These are phyloP conservation scores for Ascobolus immersus DNA, from an alignment of 495 filamentous ascomycete genomes.

Conservation along the genomic window DNA sequence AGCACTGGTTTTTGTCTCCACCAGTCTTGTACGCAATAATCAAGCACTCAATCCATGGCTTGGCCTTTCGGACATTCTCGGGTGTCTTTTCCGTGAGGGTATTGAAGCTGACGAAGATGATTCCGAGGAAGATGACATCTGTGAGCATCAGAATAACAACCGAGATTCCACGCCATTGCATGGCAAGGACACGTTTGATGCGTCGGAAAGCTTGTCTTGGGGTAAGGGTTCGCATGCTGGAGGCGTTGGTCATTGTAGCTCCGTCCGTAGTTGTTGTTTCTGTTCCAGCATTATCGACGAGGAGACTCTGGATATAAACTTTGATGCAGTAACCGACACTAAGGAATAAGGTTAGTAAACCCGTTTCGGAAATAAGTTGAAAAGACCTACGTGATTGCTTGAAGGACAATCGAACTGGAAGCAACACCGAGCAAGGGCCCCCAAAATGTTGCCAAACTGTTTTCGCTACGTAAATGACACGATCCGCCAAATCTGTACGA, in stretches of 20 bases:
- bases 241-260: conserved; percentile 48
- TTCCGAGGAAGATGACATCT: conserved; percentile 75
- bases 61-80: conserved; percentile 26
- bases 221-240: conserved; percentile 57
- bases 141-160: conserved; percentile 67
- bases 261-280: conserved; percentile 32
- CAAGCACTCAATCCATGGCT: conserved; percentile 31
- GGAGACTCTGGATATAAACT: conserved; percentile 64
- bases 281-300: conserved; percentile 34
- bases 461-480: conserved; percentile 72
- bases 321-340: conserved; percentile 88
- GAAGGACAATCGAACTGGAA: conserved; percentile 52
- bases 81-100: conserved; percentile 31
- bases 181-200: conserved; percentile 56
- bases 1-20: conserved; percentile 41
- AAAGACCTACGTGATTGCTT: conserved; percentile 25
- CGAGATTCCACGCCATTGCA: conserved; percentile 81
- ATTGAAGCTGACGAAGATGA: conserved; percentile 72
- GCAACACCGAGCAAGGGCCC: conserved; percentile 61
- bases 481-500: conserved; percentile 78
- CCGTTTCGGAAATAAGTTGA: conserved; percentile 1
- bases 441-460: conserved; percentile 70
- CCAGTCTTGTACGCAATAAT: conserved; percentile 34
- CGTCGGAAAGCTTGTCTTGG: conserved; percentile 72
- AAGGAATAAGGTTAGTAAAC: conserved; percentile 17